Percentiles rank a stretch among this genome's conserved stretches.
These are phyloP conservation scores for Peltaster fructicola DNA, from an alignment of 2,329 filamentous ascomycete genomes.

Conservation along the genomic window DNA sequence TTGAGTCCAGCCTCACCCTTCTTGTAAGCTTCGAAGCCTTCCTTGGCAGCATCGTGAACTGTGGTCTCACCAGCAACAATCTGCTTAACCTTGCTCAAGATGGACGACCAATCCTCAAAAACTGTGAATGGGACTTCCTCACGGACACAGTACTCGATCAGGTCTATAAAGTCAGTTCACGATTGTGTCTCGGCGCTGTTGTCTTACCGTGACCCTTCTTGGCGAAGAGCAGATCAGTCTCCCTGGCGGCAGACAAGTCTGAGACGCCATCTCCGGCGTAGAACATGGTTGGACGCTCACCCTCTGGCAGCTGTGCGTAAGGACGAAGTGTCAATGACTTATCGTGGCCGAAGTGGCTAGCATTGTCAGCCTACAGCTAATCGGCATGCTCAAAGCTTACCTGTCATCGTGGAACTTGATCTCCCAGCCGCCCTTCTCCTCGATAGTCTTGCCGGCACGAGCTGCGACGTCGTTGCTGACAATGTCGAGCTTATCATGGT, in stretches of 20 bases:
- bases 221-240: constrained; percentile 85
- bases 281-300: constrained; percentile 63
- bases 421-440: constrained; percentile 69
- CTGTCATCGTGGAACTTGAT: constrained; percentile 80
- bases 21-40: constrained; percentile 31
- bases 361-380: background rate
- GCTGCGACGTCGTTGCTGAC: constrained; percentile 67
- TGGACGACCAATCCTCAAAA: constrained; percentile 70
- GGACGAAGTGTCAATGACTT: constrained; percentile 83
- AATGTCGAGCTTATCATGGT: constrained; percentile 65
- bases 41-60: constrained; percentile 49
- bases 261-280: constrained; percentile 93
- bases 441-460: constrained; percentile 52
- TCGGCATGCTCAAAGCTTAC: constrained; percentile 22
- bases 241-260: constrained; percentile 76
- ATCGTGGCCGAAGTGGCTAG: constrained; percentile 79
- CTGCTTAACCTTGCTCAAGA: constrained; percentile 56
- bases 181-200: background rate
- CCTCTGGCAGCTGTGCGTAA: constrained; percentile 54
- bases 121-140: constrained; percentile 75
- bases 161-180: constrained; percentile 36
- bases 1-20: constrained; percentile 23
- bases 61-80: constrained; percentile 56
- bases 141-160: constrained; percentile 71
- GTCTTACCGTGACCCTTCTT: constrained; percentile 71